Evolutionary conservation across 148 eudicot genomes (phyloP).

Genomic region (Camellia japonica): DNA sequence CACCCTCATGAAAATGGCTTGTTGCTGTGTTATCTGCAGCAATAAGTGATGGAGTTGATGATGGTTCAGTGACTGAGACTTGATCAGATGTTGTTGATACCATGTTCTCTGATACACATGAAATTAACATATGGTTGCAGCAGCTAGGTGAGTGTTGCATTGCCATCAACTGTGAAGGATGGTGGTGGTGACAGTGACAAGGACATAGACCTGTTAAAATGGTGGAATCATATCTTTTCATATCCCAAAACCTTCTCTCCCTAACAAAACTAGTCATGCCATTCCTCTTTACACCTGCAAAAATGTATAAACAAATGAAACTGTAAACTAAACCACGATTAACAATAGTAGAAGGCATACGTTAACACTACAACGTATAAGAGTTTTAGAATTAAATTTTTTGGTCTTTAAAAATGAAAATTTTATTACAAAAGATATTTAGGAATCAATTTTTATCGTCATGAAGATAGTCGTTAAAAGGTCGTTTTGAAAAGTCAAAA

Average conservation of each 20-base stretch:
- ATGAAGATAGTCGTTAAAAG: too few species aligned
- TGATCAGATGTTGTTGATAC: neutral
- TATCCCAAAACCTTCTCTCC: slow-evolving; percentile 35
- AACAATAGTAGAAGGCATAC: neutral
- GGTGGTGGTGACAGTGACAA: neutral
- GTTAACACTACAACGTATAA: too few species aligned
- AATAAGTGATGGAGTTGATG: slow-evolving; percentile 17
- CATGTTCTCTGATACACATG: too few species aligned
- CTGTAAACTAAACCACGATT: neutral
- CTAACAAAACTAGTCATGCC: neutral
- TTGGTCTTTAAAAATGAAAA: too few species aligned
- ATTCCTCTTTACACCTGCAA: slow-evolving; percentile 3
- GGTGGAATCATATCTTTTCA: slow-evolving; percentile 19
- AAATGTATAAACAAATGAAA: too few species aligned
- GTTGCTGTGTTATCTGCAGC: neutral
- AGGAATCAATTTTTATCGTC: too few species aligned
- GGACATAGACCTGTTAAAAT: neutral
- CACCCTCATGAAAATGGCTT: neutral
- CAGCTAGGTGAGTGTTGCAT: slow-evolving; percentile 9
- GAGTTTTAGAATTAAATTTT: too few species aligned
- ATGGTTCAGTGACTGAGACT: slow-evolving; percentile 12
- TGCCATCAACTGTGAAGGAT: slow-evolving; percentile 6
- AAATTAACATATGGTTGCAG: too few species aligned
- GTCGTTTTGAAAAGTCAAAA: too few species aligned
- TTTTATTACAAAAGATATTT: too few species aligned